A percentile compares a stretch with the other conserved stretches of the same genome.
These are phyloP conservation scores for Trichoderma sp. DNA, from an alignment of 2,329 filamentous ascomycete species.

Conservation along the genomic window DNA sequence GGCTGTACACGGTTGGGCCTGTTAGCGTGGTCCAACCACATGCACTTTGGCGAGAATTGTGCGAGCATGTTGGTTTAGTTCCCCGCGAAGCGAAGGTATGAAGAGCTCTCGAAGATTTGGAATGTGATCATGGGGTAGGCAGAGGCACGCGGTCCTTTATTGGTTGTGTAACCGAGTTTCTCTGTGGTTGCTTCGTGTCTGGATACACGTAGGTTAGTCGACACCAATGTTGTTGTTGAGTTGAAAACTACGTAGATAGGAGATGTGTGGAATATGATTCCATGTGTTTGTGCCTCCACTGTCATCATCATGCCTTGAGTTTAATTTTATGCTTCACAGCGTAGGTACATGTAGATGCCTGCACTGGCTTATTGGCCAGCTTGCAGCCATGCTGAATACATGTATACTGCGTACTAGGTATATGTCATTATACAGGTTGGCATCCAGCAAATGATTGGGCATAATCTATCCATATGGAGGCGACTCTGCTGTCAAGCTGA, in stretches of 20 bases:
- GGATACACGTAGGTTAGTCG: background rate
- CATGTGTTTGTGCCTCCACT: background rate
- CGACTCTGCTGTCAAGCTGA: background rate
- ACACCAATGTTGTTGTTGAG: background rate
- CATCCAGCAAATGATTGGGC: background rate
- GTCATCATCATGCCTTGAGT: background rate
- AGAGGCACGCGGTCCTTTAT: background rate
- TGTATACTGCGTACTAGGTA: background rate
- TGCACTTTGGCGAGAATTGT: background rate
- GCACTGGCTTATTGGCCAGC: background rate
- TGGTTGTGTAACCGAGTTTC: background rate
- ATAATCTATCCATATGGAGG: background rate
- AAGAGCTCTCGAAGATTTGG: background rate
- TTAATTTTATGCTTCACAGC: background rate
- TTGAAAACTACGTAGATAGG: background rate
- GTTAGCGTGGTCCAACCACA: background rate
- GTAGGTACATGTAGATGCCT: background rate
- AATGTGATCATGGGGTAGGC: background rate
- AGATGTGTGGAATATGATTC: background rate
- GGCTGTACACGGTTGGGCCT: background rate
- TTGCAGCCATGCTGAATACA: background rate
- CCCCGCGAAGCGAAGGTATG: background rate
- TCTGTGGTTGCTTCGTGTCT: background rate
- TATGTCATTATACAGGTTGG: background rate
- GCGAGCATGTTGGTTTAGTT: background rate